A percentile compares a stretch with the other conserved stretches of the same genome.
Evolutionary conservation across 805 yeast species (phyloP).

Genomic region (Ogataea pignaliae): DNA sequence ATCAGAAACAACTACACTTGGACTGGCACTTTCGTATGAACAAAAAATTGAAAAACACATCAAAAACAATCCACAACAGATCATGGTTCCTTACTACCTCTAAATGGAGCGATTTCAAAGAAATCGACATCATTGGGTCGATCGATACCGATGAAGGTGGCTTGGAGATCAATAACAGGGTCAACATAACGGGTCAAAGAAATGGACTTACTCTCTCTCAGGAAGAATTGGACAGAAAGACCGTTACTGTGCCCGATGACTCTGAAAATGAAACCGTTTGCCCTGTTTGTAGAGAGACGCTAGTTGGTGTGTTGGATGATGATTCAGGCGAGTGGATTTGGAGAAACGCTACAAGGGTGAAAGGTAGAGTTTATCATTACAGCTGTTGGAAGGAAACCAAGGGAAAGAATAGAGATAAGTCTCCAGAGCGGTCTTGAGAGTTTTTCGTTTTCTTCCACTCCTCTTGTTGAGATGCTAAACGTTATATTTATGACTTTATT

Average conservation of each 20-base stretch:
- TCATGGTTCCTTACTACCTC: constrained; percentile 74
- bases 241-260: constrained; percentile 64
- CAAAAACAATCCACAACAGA: constrained; percentile 63
- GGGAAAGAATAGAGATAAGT: constrained; percentile 26
- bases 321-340: constrained; percentile 80
- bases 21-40: constrained; percentile 97
- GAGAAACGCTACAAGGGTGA: constrained; percentile 55
- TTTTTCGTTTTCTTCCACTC: too few relatives aligned
- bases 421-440: constrained; percentile 22
- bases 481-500: too few relatives aligned
- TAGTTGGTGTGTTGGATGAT: constrained; percentile 65
- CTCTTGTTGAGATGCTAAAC: too few relatives aligned
- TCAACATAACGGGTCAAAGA: constrained; percentile 1
- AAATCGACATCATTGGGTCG: constrained; percentile 52
- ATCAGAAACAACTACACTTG: constrained; percentile 59
- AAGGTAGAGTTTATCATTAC: constrained; percentile 52
- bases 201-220: constrained; percentile 9
- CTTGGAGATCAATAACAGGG: constrained; percentile 14
- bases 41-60: constrained; percentile 53
- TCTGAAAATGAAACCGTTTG: constrained; percentile 57
- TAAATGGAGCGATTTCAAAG: constrained; percentile 72
- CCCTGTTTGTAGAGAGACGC: constrained; percentile 65
- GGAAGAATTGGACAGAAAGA: constrained; percentile 38
- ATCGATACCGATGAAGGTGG: constrained; percentile 19
- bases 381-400: constrained; percentile 63